Conservation (phyloP, 768 basidiomycete genomes). For the Tubosaeta sp. region DNA sequence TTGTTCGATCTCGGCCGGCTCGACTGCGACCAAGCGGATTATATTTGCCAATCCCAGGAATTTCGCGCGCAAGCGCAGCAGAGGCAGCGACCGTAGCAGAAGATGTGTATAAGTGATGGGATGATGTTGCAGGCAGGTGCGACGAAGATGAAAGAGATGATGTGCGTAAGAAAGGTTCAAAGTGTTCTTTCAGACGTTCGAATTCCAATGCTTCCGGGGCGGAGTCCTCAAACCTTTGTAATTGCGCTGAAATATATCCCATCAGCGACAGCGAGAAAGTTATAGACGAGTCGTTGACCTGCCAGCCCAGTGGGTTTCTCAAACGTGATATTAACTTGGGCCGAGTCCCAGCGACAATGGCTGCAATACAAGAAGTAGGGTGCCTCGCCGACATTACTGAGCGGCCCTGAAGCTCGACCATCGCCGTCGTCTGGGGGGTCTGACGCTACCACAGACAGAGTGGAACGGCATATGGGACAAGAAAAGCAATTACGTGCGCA, state of each 20-base stretch:
- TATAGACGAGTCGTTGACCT: conserved; percentile 43
- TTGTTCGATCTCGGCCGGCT: conserved; percentile 54
- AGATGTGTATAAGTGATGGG: conserved; percentile 72
- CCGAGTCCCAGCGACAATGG: conserved; percentile 93
- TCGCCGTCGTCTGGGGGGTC: conserved; percentile 67
- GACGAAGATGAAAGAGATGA: conserved; percentile 69
- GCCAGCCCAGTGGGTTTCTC: conserved; percentile 97
- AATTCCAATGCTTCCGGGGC: conserved; percentile 84
- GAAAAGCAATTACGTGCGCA: conserved; percentile 98
- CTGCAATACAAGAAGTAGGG: conserved; percentile 92
- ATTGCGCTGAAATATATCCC: conserved; percentile 56
- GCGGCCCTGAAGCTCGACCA: conserved; percentile 44
- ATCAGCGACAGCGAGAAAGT: conserved; percentile 1
- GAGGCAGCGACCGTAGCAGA: conserved; percentile 88
- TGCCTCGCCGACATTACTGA: conserved; percentile 69
- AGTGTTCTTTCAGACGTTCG: conserved; percentile 93
- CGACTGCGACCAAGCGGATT: conserved; percentile 53
- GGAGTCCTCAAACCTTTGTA: conserved; percentile 87
- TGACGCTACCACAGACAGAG: conserved; percentile 85
- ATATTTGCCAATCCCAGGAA: conserved; percentile 77
- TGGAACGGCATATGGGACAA: conserved; percentile 90
- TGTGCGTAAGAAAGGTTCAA: conserved; percentile 91
- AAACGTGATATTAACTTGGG: conserved; percentile 85
- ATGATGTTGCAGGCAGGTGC: conserved; percentile 44
- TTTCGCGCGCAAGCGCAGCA: conserved; percentile 83